Evolutionary conservation across 176 grass and related monocot genomes (phyloP).

Genomic region (Bolboschoenus planiculmis): DNA sequence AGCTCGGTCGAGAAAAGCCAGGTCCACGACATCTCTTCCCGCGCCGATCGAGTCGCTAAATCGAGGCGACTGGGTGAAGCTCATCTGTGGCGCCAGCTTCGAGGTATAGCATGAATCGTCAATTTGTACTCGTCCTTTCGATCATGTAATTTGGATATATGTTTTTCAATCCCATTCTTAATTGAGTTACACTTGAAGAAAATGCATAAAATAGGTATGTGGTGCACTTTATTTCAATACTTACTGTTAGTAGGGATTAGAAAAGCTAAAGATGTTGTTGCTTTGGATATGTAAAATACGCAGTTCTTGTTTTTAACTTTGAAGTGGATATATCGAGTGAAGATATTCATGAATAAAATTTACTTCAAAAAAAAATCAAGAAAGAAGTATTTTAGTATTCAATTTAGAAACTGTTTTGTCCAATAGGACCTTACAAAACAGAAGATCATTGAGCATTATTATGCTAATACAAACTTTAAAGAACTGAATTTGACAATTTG

Average conservation of each 20-base stretch:
- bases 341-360: neutral
- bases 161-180: too few relatives aligned
- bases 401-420: neutral
- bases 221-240: too few relatives aligned
- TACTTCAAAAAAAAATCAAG: neutral
- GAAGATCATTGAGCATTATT: neutral
- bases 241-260: too few relatives aligned
- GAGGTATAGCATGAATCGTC: conserved; percentile 29
- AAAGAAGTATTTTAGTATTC: neutral
- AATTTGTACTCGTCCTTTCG: neutral
- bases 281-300: too few relatives aligned
- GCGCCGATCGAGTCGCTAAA: conserved; percentile 57
- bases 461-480: neutral
- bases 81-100: conserved; percentile 97
- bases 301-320: too few relatives aligned
- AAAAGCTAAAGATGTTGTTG: too few relatives aligned
- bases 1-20: neutral
- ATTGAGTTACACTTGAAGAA: too few relatives aligned
- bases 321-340: neutral
- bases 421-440: neutral
- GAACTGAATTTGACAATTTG: neutral
- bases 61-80: conserved; percentile 84
- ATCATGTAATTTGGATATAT: neutral
- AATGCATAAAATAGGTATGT: too few relatives aligned
- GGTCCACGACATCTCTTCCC: neutral